A percentile compares a stretch with the other conserved stretches of the same genome.
Evolutionary conservation across 768 basidiomycete genomes (phyloP).

Genomic region (Scleroderma bovista): DNA sequence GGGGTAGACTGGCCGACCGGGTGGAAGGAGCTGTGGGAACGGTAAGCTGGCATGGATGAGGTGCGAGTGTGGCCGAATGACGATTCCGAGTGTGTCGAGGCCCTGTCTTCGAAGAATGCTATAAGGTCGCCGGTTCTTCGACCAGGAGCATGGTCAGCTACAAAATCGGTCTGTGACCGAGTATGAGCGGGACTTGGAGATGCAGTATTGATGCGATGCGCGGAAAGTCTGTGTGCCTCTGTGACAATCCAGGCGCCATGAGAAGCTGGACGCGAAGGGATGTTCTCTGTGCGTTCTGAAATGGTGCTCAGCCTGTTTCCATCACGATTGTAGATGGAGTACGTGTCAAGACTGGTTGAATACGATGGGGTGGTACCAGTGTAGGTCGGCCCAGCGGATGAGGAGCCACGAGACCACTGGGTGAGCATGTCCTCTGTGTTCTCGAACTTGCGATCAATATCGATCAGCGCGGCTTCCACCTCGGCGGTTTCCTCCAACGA

Average conservation of each 20-base stretch:
- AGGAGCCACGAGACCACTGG: conserved; percentile 53
- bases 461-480: conserved; percentile 63
- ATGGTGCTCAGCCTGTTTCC: conserved; percentile 65
- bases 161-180: conserved; percentile 56
- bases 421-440: conserved; percentile 60
- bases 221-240: conserved; percentile 44
- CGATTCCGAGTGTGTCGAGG: conserved; percentile 33
- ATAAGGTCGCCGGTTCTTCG: conserved; percentile 65
- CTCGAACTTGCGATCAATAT: conserved; percentile 63
- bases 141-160: conserved; percentile 42
- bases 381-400: conserved; percentile 25
- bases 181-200: conserved; percentile 42
- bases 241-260: conserved; percentile 30
- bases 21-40: no score
- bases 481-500: conserved; percentile 43
- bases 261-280: conserved; percentile 51
- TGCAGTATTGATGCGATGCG: conserved; percentile 32
- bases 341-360: conserved; percentile 35
- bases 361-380: conserved; percentile 29
- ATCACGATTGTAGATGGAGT: conserved; percentile 33
- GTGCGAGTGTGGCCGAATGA: conserved; percentile 46
- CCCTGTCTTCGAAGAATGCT: conserved; percentile 63
- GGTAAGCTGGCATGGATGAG: no score
- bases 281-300: conserved; percentile 71
- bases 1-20: no score